Conservation (phyloP, 2,329 filamentous ascomycete genomes). For the Colletotrichum sp. region DNA sequence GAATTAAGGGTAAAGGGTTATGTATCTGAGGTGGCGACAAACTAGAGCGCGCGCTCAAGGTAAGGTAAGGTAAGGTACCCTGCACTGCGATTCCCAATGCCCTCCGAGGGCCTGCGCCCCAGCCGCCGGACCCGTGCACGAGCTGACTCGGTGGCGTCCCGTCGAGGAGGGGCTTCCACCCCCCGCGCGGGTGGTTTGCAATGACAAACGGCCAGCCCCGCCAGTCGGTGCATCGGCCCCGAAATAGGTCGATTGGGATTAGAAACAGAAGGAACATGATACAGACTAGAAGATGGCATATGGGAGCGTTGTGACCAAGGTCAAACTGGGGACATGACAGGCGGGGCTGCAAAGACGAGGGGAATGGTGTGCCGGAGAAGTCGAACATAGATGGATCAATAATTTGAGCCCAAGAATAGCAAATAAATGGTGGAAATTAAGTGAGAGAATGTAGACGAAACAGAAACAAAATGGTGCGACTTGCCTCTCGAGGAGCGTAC, state of each 20-base stretch:
- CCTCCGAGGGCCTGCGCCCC: neutral
- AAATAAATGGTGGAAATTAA: neutral
- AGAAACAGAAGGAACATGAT: neutral
- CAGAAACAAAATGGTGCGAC: neutral
- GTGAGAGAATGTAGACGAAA: neutral
- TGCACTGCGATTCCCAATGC: neutral
- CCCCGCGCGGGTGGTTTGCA: neutral
- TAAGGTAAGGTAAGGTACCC: neutral
- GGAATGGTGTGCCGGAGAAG: neutral
- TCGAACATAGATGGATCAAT: neutral
- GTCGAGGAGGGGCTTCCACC: neutral
- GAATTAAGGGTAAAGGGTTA: neutral
- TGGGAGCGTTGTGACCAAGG: neutral
- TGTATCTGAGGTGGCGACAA: neutral
- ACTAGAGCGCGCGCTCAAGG: neutral
- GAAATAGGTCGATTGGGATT: neutral
- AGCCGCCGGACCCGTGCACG: neutral
- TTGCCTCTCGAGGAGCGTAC: constrained; percentile 2
- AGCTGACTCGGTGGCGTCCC: neutral
- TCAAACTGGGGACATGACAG: neutral
- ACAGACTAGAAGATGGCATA: neutral
- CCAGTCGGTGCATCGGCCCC: neutral
- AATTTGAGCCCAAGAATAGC: neutral
- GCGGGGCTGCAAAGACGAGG: neutral
- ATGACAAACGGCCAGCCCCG: neutral